Base-by-base conservation (phyloP, 1,139 yeast genomes). In the Sugiyamaella japonica region DNA sequence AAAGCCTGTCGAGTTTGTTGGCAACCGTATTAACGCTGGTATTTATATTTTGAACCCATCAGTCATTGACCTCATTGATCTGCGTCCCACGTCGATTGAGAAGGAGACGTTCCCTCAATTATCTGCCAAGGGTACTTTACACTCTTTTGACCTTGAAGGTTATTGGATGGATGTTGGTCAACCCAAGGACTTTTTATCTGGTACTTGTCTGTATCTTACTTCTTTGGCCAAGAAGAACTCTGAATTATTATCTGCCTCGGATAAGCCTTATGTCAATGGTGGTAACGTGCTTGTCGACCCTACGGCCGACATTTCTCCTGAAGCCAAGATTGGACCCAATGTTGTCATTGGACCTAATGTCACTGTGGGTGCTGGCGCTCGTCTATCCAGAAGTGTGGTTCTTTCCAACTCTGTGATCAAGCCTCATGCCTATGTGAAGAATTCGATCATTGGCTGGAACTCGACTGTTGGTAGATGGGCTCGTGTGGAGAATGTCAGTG, bases 131-230 rank as follows among this genome's bases (percentile, higher is more conserved):
- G 91, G 87, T 71, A 83, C 88, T 61, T 81, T 95, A 69, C 95
- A 85, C 82, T 90, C 98, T 56, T 95, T 89, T 71, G 99, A 95
- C 75, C 84, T 95, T 71, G 97, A 93, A 79, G 99, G 99, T 63
- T 95, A 85, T 88, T 95, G 99, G 99, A 95, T 95, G 99, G 99
- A 95, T 75, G 97, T 95, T 67, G 99, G 99, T 75, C 99, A 95
- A 81, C 99, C 99, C 81, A 93, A 93, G 84, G 99, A 95, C 77
- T 95, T 90, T 85, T 80, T 95, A 67, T 85, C 97, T 59, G 99
- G 99, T 74, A 89, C 98, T 70, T 85, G 90, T 66, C 81, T 93
- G 64, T 95, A 91, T 82, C 82, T 95, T 74, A 82, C 88, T 71
- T 86, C 98, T 56, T 78, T 90, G 70, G 75, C 95, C 67, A 87